Percentiles rank a stretch among this genome's conserved stretches.
Conservation (phyloP, 192 early-diverging fungal genomes). For the Backusella australiensis region DNA sequence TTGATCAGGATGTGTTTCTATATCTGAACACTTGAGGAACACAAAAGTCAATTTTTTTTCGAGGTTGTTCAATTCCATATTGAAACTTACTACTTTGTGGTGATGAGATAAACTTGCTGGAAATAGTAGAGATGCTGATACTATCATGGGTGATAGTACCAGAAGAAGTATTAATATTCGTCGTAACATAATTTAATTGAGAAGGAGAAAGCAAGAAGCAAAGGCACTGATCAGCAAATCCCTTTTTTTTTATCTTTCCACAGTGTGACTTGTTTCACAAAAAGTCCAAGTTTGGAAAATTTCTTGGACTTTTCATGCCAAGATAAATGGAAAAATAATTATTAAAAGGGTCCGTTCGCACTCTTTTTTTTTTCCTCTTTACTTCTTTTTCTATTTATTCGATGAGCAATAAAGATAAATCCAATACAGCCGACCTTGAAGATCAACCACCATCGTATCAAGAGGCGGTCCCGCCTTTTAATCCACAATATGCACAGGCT, state of each 20-base stretch:
- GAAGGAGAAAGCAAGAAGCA: neutral
- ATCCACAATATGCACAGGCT: neutral
- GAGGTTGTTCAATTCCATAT: neutral
- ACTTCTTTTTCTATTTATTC: neutral
- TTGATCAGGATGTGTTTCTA: constrained; percentile 45
- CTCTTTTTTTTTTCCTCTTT: neutral
- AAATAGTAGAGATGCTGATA: neutral
- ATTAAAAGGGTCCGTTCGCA: neutral
- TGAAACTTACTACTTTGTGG: constrained; percentile 4
- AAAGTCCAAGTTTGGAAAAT: neutral
- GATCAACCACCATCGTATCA: constrained; percentile 10
- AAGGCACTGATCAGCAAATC: neutral
- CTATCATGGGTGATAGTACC: neutral
- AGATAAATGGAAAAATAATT: neutral
- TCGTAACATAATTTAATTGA: neutral
- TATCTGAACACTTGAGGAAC: constrained; percentile 39
- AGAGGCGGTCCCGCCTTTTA: neutral
- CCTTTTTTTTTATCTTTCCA: neutral
- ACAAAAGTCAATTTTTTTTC: neutral
- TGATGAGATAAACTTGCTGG: neutral
- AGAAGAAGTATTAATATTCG: neutral
- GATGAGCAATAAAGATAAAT: neutral
- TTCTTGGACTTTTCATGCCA: neutral
- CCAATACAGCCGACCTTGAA: neutral
- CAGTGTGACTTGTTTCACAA: neutral